These are phyloP conservation scores for Leucocoprinus leucothites DNA, from an alignment of 768 basidiomycete species.

Conservation along the genomic window DNA sequence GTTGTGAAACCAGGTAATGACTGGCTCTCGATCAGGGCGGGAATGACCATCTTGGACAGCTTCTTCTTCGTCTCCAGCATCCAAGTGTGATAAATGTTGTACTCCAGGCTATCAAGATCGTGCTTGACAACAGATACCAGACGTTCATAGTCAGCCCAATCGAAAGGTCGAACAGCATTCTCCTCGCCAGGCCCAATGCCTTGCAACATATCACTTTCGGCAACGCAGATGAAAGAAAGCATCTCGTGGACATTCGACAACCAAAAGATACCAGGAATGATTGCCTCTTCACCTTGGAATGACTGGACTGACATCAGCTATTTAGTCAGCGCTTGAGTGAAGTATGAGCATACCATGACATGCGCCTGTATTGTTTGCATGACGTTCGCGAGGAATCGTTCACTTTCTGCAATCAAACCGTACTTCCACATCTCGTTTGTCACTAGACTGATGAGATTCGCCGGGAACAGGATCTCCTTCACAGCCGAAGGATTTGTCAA, in stretches of 20 bases:
- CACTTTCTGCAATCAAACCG: slow-evolving; percentile 93
- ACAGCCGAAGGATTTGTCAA: slow-evolving; percentile 88
- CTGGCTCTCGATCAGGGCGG: slow-evolving; percentile 97
- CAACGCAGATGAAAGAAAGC: slow-evolving; percentile 97
- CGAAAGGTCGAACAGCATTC: slow-evolving; percentile 85
- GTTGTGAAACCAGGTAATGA: slow-evolving; percentile 97
- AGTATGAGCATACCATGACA: slow-evolving; percentile 79
- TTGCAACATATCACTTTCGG: slow-evolving; percentile 98
- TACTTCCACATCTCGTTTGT: slow-evolving; percentile 99
- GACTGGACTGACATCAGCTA: slow-evolving; percentile 43
- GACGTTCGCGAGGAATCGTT: slow-evolving; percentile 96
- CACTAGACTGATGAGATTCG: slow-evolving; percentile 93
- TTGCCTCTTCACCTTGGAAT: slow-evolving; percentile 90
- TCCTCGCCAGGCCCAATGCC: slow-evolving; percentile 97
- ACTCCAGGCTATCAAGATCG: slow-evolving; percentile 96
- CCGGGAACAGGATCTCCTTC: slow-evolving; percentile 98
- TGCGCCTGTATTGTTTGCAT: slow-evolving; percentile 98
- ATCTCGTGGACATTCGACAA: slow-evolving; percentile 99
- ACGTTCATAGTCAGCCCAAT: slow-evolving; percentile 96
- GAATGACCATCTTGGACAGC: slow-evolving; percentile 96
- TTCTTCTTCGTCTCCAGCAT: slow-evolving; percentile 98
- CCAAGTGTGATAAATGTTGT: slow-evolving; percentile 99
- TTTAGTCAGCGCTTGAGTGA: neutral
- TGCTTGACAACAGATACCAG: slow-evolving; percentile 98
- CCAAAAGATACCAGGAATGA: slow-evolving; percentile 98